Percentiles rank a stretch among this genome's conserved stretches.
phyloP scores from a whole-genome alignment of 164 flowering plant genomes.

The Echeveria elegans region DNA sequence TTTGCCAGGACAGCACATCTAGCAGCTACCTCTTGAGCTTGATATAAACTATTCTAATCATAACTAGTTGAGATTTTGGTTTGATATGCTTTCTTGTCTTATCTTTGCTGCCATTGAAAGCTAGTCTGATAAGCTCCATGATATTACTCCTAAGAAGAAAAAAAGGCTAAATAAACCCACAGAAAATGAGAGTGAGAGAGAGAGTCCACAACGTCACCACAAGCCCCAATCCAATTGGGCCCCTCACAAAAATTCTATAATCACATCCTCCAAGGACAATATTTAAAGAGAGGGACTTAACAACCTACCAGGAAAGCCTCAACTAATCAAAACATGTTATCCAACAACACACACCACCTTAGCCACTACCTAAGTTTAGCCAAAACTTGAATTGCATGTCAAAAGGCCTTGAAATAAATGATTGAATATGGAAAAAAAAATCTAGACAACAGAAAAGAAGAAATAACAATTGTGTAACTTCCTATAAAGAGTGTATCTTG shows the following conservation, averaged over 20 bases:
- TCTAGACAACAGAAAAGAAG: too few species aligned
- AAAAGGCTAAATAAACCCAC: neutral
- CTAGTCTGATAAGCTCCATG: neutral
- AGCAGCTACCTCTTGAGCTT: neutral
- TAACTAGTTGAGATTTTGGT: neutral
- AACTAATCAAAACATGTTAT: constrained; percentile 3
- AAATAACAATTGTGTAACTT: constrained; percentile 3
- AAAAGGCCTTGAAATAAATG: neutral
- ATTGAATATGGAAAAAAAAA: neutral
- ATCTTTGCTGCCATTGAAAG: neutral
- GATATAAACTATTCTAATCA: too few species aligned
- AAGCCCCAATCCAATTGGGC: constrained; percentile 2
- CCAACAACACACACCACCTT: constrained; percentile 1
- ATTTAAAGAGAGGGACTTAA: neutral
- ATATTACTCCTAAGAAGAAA: too few species aligned
- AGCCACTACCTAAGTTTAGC: neutral
- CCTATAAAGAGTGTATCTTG: neutral
- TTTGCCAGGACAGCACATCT: neutral
- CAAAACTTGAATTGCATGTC: constrained; percentile 2
- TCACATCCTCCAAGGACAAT: constrained; percentile 7
- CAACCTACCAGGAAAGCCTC: too few species aligned
- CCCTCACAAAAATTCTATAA: neutral
- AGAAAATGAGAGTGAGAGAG: neutral
- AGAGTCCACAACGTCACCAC: neutral
- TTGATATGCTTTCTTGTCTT: constrained; percentile 6